These are phyloP conservation scores for Pseudogymnoascus sp. DNA, from an alignment of 2,329 filamentous ascomycete genomes.

Conservation along the genomic window DNA sequence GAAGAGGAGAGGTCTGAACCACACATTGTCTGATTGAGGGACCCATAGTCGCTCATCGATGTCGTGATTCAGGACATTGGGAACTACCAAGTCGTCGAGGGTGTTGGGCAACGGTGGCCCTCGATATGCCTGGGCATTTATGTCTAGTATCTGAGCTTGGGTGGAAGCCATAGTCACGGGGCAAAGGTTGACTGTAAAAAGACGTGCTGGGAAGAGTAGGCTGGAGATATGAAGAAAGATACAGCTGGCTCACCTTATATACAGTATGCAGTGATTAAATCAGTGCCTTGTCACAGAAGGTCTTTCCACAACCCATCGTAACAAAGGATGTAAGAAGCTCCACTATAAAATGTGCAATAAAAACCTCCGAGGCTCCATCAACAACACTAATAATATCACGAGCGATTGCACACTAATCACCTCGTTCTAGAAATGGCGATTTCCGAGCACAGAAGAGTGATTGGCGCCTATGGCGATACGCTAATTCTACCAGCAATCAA, in stretches of 20 bases:
- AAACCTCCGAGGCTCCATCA: background rate
- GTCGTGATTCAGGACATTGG: constrained; percentile 24
- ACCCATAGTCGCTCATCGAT: constrained; percentile 30
- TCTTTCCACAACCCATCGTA: background rate
- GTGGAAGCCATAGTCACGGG: background rate
- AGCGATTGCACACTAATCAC: background rate
- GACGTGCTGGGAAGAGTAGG: background rate
- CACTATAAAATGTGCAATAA: background rate
- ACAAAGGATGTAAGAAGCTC: background rate
- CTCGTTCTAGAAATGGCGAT: background rate
- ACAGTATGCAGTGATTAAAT: background rate
- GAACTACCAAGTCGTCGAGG: constrained; percentile 22
- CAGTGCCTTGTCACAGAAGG: background rate
- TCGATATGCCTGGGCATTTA: constrained; percentile 20
- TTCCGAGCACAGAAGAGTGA: background rate
- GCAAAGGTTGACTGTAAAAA: background rate
- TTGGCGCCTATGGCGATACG: background rate
- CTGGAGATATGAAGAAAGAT: background rate
- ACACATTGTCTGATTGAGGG: constrained; percentile 27
- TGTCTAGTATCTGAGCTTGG: background rate
- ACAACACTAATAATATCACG: background rate
- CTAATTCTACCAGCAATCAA: background rate
- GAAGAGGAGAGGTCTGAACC: constrained; percentile 29
- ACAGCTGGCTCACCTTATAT: background rate
- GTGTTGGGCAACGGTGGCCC: constrained; percentile 21